Evolutionary conservation across 2,329 filamentous ascomycete genomes (phyloP).

Genomic region (Hypoxylon sp.): DNA sequence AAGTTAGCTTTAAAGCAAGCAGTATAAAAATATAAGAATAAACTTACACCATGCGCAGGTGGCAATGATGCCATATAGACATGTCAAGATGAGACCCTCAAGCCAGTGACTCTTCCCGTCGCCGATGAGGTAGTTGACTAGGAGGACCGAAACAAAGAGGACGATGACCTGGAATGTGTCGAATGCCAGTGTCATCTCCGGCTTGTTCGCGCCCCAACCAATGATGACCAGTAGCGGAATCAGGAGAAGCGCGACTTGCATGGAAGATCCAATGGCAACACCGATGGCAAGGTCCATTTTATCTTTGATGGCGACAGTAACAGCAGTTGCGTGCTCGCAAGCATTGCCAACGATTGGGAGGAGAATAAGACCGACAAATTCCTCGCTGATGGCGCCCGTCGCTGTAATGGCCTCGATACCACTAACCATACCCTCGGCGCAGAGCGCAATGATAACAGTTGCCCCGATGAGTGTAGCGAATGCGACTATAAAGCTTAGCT

Average conservation of each 20-base stretch:
- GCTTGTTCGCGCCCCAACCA: constrained; percentile 79
- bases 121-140: constrained; percentile 87
- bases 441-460: constrained; percentile 84
- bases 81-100: constrained; percentile 81
- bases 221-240: constrained; percentile 82
- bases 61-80: constrained; percentile 84
- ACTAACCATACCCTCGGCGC: constrained; percentile 82
- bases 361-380: constrained; percentile 84
- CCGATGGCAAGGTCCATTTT: constrained; percentile 88
- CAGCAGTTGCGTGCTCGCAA: constrained; percentile 83
- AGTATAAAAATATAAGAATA: neutral
- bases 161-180: constrained; percentile 90
- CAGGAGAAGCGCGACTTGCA: constrained; percentile 84
- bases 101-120: constrained; percentile 88
- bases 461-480: constrained; percentile 77
- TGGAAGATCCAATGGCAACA: constrained; percentile 82
- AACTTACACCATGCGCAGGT: constrained; percentile 72
- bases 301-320: constrained; percentile 84
- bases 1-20: constrained; percentile 7
- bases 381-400: constrained; percentile 71
- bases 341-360: constrained; percentile 87
- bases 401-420: constrained; percentile 77
- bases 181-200: constrained; percentile 85
- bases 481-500: constrained; percentile 79
- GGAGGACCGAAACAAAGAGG: constrained; percentile 83